These are phyloP conservation scores for Lepiota brunneoincarnata DNA, from an alignment of 768 basidiomycete genomes.

Conservation along the genomic window DNA sequence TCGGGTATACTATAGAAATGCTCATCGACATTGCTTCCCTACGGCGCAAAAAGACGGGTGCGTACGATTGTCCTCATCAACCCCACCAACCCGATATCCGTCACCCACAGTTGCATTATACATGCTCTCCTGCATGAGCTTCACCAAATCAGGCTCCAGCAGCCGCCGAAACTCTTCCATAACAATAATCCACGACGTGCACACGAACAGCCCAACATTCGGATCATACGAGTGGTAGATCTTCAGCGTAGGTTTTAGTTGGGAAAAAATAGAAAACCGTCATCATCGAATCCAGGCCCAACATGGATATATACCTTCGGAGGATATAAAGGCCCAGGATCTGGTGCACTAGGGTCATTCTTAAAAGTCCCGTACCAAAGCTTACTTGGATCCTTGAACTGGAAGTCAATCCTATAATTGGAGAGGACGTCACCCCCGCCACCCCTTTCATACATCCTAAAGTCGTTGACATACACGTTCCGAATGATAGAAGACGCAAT, in stretches of 20 bases:
- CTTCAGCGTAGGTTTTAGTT: not conserved
- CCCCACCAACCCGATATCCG: constrained; percentile 27
- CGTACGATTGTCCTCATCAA: constrained; percentile 28
- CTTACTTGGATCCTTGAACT: constrained; percentile 25
- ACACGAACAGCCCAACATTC: constrained; percentile 25
- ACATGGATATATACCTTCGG: constrained; percentile 1
- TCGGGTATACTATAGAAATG: not conserved
- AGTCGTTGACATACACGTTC: constrained; percentile 19
- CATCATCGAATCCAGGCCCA: not conserved
- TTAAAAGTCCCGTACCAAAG: constrained; percentile 28
- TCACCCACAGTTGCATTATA: constrained; percentile 31
- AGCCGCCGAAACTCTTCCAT: constrained; percentile 28
- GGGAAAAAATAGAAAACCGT: not conserved
- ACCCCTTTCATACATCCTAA: not conserved
- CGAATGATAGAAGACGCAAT: constrained; percentile 19
- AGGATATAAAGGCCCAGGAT: constrained; percentile 15
- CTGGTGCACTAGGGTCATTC: constrained; percentile 13
- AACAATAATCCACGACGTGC: constrained; percentile 28
- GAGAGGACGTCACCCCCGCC: too few relatives aligned
- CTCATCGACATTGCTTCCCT: too few relatives aligned
- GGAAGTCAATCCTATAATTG: constrained; percentile 2
- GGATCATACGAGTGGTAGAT: constrained; percentile 25
- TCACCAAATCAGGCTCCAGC: constrained; percentile 21
- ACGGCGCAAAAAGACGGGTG: not conserved
- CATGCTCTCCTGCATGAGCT: constrained; percentile 26